Evolutionary conservation across 1,284 basidiomycete genomes (phyloP).

Genomic region (Ganoderma lingzhi): DNA sequence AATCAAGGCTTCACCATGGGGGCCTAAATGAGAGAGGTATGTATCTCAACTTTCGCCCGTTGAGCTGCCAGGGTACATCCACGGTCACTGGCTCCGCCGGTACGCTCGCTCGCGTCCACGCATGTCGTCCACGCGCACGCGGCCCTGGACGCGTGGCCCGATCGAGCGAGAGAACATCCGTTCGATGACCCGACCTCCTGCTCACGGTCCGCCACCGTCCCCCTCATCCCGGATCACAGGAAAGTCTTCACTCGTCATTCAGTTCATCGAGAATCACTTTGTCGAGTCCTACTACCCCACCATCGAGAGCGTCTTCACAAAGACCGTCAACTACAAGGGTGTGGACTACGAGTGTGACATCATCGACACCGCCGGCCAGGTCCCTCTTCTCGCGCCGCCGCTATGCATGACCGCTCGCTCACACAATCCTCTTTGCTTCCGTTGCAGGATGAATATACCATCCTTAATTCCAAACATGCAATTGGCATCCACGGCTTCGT

Average conservation of each 20-base stretch:
- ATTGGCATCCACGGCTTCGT: slow-evolving; percentile 88
- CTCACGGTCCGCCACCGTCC: slow-evolving; percentile 17
- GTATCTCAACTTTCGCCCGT: not conserved
- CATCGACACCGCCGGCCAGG: slow-evolving; percentile 98
- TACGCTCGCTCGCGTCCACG: not conserved
- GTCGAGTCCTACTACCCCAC: slow-evolving; percentile 94
- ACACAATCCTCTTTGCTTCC: slow-evolving; percentile 15
- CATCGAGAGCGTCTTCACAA: slow-evolving; percentile 91
- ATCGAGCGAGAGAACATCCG: slow-evolving; percentile 3
- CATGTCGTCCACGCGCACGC: not conserved
- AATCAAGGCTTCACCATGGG: slow-evolving; percentile 3
- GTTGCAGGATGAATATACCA: slow-evolving; percentile 84
- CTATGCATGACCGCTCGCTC: slow-evolving; percentile 7
- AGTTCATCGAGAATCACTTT: slow-evolving; percentile 75
- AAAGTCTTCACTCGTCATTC: slow-evolving; percentile 82
- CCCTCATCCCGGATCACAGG: slow-evolving; percentile 50
- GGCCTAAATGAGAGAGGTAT: not conserved
- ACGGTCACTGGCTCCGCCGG: slow-evolving; percentile 7
- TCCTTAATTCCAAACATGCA: slow-evolving; percentile 84
- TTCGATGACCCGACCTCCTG: slow-evolving; percentile 11
- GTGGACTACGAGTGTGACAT: slow-evolving; percentile 95
- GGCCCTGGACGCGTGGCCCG: not conserved
- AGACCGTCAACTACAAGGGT: slow-evolving; percentile 86
- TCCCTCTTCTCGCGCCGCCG: slow-evolving; percentile 37
- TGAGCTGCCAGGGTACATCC: not conserved